Conservation (phyloP, 1,284 basidiomycete genomes). For the Clitocybe nebularis region DNA sequence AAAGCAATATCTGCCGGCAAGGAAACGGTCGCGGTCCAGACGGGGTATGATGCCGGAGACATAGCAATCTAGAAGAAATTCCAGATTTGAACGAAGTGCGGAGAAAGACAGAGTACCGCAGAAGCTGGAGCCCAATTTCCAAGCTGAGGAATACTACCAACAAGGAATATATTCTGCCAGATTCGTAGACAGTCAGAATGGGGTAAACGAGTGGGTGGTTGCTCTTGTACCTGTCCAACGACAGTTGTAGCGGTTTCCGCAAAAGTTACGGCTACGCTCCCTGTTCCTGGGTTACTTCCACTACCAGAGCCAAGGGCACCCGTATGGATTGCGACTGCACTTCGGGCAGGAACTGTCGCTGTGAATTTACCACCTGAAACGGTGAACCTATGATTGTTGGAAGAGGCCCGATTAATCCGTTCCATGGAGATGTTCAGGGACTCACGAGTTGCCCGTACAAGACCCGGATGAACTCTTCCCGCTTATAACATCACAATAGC, state of each 20-base stretch:
- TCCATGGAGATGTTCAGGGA: slow-evolving; percentile 8
- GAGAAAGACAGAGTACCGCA: slow-evolving; percentile 29
- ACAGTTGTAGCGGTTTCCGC: slow-evolving; percentile 51
- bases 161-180: slow-evolving; percentile 53
- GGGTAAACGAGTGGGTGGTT: too few species aligned
- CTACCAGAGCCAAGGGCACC: slow-evolving; percentile 27
- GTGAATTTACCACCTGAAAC: slow-evolving; percentile 51
- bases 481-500: slow-evolving; percentile 62
- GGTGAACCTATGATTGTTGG: slow-evolving; percentile 34
- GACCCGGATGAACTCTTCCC: slow-evolving; percentile 35
- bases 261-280: slow-evolving; percentile 43
- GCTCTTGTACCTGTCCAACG: slow-evolving; percentile 56
- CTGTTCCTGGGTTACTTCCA: slow-evolving; percentile 2
- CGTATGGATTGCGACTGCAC: slow-evolving; percentile 58
- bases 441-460: slow-evolving; percentile 52
- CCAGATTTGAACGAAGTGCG: not conserved
- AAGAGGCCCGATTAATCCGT: not conserved
- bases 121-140: slow-evolving; percentile 45
- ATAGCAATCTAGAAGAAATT: slow-evolving; percentile 41
- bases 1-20: slow-evolving; percentile 48
- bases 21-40: slow-evolving; percentile 48
- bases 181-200: too few species aligned
- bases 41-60: slow-evolving; percentile 50
- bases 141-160: slow-evolving; percentile 52
- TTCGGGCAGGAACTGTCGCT: slow-evolving; percentile 48